Base-by-base conservation (phyloP, 257 asterid genomes). In the Nicotiana undulata region DNA sequence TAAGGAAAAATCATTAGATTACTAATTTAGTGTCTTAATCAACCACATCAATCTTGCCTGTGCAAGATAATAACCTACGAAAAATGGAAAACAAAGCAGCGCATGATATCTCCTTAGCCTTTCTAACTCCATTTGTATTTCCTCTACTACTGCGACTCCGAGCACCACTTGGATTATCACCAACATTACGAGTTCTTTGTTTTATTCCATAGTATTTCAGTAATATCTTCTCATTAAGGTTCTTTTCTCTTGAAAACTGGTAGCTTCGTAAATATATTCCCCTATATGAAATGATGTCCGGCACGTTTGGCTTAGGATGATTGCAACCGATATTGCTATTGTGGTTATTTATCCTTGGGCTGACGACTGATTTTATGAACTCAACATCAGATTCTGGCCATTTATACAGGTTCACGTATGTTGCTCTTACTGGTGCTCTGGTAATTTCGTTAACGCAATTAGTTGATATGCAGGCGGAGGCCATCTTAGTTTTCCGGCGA, bases 301-400 rank as follows among this genome's bases (percentile, higher is more conserved):
- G 93, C 80, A 89, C 97, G 70, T 81, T 83, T 0, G 95, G 91
- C 2, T 34, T 34, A 5, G 7, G 40, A 34, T 34, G 40, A 18
- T 84, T 72, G 29, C 56, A 31, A 9, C 32, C 6, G 0, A 34
- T 34, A 20, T 26, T 65, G 31, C 11, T 26, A 4, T 61, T 29
- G 3, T 46, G 32, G 28, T n/a, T n/a, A n/a, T 17, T 77, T 37
- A 16, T 22, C 26, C 15, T 88, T 18, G 88, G 83, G 82, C 93
- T 92, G 85, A 92, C 79, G 85, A 92, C 79, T 9, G 95, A 92
- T n/a, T 93, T 56, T 4, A 94, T 90, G 77, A 94, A 94, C 80
- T 89, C 98, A 31, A 88, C 92, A 34, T 92, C 97, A 31, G 98
- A 91, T 85, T 88, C 98, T 75, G 97, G 96, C 97, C 98, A 91